Evolutionary conservation across 805 yeast species (phyloP).

Genomic region (Candida xiaguanensis): DNA sequence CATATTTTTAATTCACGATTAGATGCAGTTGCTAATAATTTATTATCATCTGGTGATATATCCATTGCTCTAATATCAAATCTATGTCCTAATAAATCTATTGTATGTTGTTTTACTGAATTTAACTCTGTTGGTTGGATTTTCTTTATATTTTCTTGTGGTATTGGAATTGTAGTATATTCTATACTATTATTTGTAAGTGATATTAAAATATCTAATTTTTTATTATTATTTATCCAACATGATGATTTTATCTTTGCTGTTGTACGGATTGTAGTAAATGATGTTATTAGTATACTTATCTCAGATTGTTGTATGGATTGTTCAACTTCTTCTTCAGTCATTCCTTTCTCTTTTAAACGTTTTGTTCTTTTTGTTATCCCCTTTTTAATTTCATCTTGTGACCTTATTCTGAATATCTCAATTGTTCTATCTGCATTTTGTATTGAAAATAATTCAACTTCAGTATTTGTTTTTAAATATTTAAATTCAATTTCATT

Average conservation of each 20-base stretch:
- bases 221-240: constrained; percentile 55
- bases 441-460: constrained; percentile 61
- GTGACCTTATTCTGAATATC: constrained; percentile 68
- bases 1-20: constrained; percentile 86
- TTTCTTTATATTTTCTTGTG: constrained; percentile 51
- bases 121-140: constrained; percentile 39
- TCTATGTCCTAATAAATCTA: constrained; percentile 84
- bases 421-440: constrained; percentile 82
- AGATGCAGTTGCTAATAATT: constrained; percentile 82
- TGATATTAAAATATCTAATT: constrained; percentile 60
- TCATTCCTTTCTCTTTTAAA: constrained; percentile 64
- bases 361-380: constrained; percentile 74
- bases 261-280: constrained; percentile 60
- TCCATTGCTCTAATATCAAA: constrained; percentile 84
- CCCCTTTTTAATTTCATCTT: constrained; percentile 77
- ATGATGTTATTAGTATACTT: constrained; percentile 62
- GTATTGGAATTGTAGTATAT: constrained; percentile 53
- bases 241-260: constrained; percentile 61
- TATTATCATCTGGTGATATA: constrained; percentile 80
- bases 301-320: constrained; percentile 44
- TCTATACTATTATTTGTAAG: constrained; percentile 75
- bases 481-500: constrained; percentile 50
- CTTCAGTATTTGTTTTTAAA: constrained; percentile 16
- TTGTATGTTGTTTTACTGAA: constrained; percentile 47
- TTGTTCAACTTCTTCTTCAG: constrained; percentile 50